A percentile compares a stretch with the other conserved stretches of the same genome.
These are phyloP conservation scores for Senna siamea DNA, from an alignment of 306 rosid genomes.

Conservation along the genomic window DNA sequence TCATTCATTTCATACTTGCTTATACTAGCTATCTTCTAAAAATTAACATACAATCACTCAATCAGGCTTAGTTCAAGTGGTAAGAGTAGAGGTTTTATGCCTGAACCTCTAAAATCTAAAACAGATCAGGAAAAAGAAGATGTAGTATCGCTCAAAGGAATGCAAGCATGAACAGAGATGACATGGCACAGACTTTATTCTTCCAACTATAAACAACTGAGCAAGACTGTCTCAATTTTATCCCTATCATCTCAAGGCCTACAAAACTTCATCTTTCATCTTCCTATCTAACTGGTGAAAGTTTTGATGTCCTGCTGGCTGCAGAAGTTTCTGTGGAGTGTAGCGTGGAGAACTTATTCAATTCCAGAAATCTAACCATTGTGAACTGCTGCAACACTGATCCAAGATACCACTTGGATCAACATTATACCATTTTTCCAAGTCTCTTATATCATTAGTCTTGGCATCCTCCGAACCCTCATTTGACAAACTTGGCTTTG, in stretches of 20 bases:
- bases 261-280: slow-evolving; percentile 44
- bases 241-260: slow-evolving; percentile 47
- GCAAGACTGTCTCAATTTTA: slow-evolving; percentile 37
- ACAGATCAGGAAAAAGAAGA: background rate
- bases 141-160: background rate
- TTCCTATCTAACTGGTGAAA: slow-evolving; percentile 26
- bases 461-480: slow-evolving; percentile 46
- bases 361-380: slow-evolving; percentile 74
- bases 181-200: slow-evolving; percentile 38
- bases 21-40: background rate
- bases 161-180: slow-evolving; percentile 41
- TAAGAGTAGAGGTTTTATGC: slow-evolving; percentile 17
- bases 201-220: slow-evolving; percentile 39
- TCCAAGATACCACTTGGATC: slow-evolving; percentile 57
- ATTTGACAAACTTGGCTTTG: slow-evolving; percentile 40
- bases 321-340: background rate
- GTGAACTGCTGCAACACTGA: slow-evolving; percentile 58
- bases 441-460: slow-evolving; percentile 34
- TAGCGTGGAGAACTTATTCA: slow-evolving; percentile 36
- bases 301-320: slow-evolving; percentile 25
- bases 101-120: slow-evolving; percentile 6
- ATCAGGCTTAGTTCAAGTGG: slow-evolving; percentile 21
- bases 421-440: slow-evolving; percentile 58
- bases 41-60: slow-evolving; percentile 9
- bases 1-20: slow-evolving; percentile 8